A percentile compares a stretch with the other conserved stretches of the same genome.
Conservation (phyloP, 169 alveolate species). For the Plasmodium blacklocki region DNA sequence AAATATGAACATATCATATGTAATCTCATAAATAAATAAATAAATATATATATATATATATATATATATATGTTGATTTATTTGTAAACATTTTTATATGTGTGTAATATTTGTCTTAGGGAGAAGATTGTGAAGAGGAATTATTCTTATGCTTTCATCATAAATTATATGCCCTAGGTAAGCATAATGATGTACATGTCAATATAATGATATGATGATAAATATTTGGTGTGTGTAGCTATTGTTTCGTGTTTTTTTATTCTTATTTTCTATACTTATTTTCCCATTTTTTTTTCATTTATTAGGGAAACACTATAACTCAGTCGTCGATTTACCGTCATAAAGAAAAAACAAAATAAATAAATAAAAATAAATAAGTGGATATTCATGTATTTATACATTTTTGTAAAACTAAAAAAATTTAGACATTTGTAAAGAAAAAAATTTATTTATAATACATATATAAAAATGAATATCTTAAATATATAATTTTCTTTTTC, state of each 20-base stretch:
- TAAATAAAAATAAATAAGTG: conserved; percentile 1
- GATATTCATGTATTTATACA: too few relatives aligned
- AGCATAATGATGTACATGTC: neutral
- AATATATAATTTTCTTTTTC: too few relatives aligned
- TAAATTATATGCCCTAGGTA: conserved; percentile 68
- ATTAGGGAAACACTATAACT: conserved; percentile 56
- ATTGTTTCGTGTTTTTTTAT: too few relatives aligned
- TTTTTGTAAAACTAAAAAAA: too few relatives aligned
- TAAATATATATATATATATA: neutral
- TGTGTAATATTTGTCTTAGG: conserved; percentile 18
- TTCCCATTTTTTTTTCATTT: conserved; percentile 10
- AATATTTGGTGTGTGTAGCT: neutral
- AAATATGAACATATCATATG: conserved; percentile 63
- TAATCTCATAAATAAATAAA: conserved; percentile 9
- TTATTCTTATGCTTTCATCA: conserved; percentile 68
- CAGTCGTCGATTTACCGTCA: conserved; percentile 35
- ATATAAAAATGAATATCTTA: too few relatives aligned
- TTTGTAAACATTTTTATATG: neutral
- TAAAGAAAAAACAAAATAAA: conserved; percentile 2
- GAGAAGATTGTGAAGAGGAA: conserved; percentile 44
- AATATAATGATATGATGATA: too few relatives aligned
- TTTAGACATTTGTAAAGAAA: too few relatives aligned
- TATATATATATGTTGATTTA: neutral
- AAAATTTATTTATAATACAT: too few relatives aligned
- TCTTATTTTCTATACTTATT: neutral